Base-by-base conservation (phyloP, 148 eudicot species). In the Rheum nobile region DNA sequence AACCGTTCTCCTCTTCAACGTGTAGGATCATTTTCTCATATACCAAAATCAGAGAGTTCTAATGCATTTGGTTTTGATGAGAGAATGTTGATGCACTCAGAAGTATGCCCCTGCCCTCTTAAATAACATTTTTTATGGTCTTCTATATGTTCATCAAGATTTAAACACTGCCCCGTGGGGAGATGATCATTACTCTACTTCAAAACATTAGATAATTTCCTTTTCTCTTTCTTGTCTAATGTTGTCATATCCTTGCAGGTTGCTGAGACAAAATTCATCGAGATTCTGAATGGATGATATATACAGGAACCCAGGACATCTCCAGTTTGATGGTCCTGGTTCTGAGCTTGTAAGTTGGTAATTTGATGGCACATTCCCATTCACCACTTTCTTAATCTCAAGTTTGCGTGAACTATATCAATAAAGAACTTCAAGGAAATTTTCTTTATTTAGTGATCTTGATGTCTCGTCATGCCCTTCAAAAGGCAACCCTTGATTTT, bases 231-330 rank as follows among this genome's bases (percentile, higher is more conserved):
- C 11, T n/a, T n/a, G n/a, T n/a, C n/a, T n/a, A n/a, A n/a, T n/a
- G 46, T 32, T 7, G 28, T 54, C 65, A 54, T 75, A 28, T 13
- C 34, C 8, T 71, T 79, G 74, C 84, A 93, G 98, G 82, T 80
- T 93, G 73, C 77, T 93, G 83, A 86, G 95, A 75, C 89, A 91
- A 81, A 91, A 95, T 77, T 87, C 85, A n/a, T 71, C 85, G 32
- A 92, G 85, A 77, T 90, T 95, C 77, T 88, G 92, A 88, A 73
- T 92, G 78, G 97, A 91, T 16, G 99, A 95, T 77, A 82, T 95
- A 35, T 92, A 95, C 82, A 90, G 97, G 84, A 95, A 95, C 84
- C 99, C 99, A 6, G 99, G 99, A 57, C 99, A 97, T 59, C 91
- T 95, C 80, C 99, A 95, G 77, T 95, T 78, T 83, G 97, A 92